A percentile compares a stretch with the other conserved stretches of the same genome.
phyloP scores from a whole-genome alignment of 495 filamentous ascomycete genomes.

The Aspergillus sparsus region DNA sequence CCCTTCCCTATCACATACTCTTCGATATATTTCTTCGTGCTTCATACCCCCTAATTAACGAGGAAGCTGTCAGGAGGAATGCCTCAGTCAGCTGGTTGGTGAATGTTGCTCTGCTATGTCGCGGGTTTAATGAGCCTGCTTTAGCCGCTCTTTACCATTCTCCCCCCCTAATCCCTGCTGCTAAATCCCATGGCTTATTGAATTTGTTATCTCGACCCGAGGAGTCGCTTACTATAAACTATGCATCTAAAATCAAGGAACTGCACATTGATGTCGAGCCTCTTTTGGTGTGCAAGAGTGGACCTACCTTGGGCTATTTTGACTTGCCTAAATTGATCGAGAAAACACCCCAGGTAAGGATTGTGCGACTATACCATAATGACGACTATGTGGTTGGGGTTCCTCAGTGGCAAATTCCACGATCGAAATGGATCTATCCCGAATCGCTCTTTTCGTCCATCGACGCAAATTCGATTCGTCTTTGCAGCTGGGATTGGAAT shows the following conservation, averaged over 20 bases:
- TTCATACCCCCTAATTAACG: slow-evolving; percentile 60
- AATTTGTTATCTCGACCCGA: slow-evolving; percentile 47
- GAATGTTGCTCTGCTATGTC: slow-evolving; percentile 60
- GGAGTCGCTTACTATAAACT: slow-evolving; percentile 48
- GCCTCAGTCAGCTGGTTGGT: slow-evolving; percentile 61
- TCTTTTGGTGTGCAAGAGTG: slow-evolving; percentile 45
- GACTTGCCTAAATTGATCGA: slow-evolving; percentile 45
- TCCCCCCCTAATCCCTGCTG: slow-evolving; percentile 60
- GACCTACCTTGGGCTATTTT: slow-evolving; percentile 48
- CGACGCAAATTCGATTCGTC: slow-evolving; percentile 41
- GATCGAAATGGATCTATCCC: slow-evolving; percentile 64
- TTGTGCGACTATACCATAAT: slow-evolving; percentile 42
- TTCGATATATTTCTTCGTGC: slow-evolving; percentile 68
- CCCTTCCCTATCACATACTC: slow-evolving; percentile 71
- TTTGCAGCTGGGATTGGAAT: slow-evolving; percentile 81
- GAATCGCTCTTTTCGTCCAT: slow-evolving; percentile 59
- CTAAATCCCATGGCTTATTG: slow-evolving; percentile 51
- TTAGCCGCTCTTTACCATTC: slow-evolving; percentile 70
- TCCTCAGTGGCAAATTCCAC: slow-evolving; percentile 28
- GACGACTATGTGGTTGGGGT: slow-evolving; percentile 37
- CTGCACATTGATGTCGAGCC: slow-evolving; percentile 64
- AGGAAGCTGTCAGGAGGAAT: slow-evolving; percentile 34
- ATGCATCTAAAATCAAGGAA: slow-evolving; percentile 68
- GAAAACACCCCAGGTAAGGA: slow-evolving; percentile 44
- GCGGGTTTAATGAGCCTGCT: slow-evolving; percentile 69